Evolutionary conservation across 495 filamentous ascomycete genomes (phyloP).

Genomic region (Aspergillus avenaceus): DNA sequence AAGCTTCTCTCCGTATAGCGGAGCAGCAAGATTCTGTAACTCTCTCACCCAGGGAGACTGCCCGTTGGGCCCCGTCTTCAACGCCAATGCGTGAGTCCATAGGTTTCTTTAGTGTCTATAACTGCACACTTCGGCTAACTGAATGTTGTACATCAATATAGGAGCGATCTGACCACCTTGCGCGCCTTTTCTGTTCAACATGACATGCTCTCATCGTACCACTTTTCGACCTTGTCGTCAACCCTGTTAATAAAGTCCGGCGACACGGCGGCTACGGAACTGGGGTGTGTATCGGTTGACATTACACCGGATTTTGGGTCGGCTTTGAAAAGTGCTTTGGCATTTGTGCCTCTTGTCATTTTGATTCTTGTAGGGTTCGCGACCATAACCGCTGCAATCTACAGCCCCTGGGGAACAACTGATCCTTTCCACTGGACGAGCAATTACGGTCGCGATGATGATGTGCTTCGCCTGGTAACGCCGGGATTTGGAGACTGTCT

Average conservation of each 20-base stretch:
- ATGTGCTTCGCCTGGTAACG: slow-evolving; percentile 86
- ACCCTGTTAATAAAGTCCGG: slow-evolving; percentile 72
- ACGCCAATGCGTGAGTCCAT: slow-evolving; percentile 51
- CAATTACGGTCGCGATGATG: slow-evolving; percentile 92
- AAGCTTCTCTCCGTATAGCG: slow-evolving; percentile 62
- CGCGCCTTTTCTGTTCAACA: slow-evolving; percentile 71
- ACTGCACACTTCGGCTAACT: background rate
- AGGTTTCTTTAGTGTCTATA: background rate
- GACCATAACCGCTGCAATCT: slow-evolving; percentile 77
- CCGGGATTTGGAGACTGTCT: slow-evolving; percentile 96
- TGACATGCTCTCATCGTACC: slow-evolving; percentile 74
- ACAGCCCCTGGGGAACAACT: slow-evolving; percentile 88
- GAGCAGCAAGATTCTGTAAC: slow-evolving; percentile 57
- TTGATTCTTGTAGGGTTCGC: slow-evolving; percentile 76
- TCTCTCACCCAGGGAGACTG: slow-evolving; percentile 58
- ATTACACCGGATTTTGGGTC: slow-evolving; percentile 77
- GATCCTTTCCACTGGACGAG: slow-evolving; percentile 92
- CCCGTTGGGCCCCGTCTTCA: slow-evolving; percentile 72
- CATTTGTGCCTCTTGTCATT: slow-evolving; percentile 73
- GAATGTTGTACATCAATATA: slow-evolving; percentile 12
- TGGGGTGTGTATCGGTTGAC: slow-evolving; percentile 75
- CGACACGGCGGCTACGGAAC: slow-evolving; percentile 50
- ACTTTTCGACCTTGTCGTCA: slow-evolving; percentile 74
- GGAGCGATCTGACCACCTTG: slow-evolving; percentile 50
- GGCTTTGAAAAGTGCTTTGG: slow-evolving; percentile 60